Percentiles rank a stretch among this genome's conserved stretches.
phyloP scores from a whole-genome alignment of 179 eudicot species.

The Nepenthes alata region DNA sequence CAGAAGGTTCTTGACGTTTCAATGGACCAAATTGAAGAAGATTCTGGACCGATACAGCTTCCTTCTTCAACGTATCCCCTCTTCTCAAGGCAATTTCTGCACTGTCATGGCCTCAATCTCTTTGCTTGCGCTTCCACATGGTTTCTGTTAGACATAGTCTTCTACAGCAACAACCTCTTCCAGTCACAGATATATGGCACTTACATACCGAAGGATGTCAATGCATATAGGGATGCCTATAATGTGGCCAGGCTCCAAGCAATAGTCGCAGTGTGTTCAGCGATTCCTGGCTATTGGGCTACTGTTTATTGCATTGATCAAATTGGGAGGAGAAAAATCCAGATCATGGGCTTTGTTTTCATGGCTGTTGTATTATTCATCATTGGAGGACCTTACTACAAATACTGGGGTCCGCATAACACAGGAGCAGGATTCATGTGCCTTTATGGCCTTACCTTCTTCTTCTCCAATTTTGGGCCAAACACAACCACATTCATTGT shows the following conservation, averaged over 20 bases:
- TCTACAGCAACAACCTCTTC: constrained; percentile 53
- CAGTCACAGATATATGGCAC: constrained; percentile 19
- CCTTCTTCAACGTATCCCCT: constrained; percentile 23
- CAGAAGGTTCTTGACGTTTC: constrained; percentile 35
- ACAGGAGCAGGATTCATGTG: constrained; percentile 21
- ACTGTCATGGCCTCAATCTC: constrained; percentile 49
- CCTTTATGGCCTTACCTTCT: constrained; percentile 34
- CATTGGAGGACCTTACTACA: constrained; percentile 27
- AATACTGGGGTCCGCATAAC: constrained; percentile 6
- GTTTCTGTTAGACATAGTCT: constrained; percentile 48
- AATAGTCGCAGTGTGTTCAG: constrained; percentile 40
- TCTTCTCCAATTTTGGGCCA: constrained; percentile 60
- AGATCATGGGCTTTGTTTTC: constrained; percentile 38
- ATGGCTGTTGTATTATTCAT: constrained; percentile 31
- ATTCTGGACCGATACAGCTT: background rate
- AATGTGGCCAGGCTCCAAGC: constrained; percentile 42
- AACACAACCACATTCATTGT: constrained; percentile 60
- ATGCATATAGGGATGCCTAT: constrained; percentile 18
- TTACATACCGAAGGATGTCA: background rate
- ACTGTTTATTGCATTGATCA: constrained; percentile 45
- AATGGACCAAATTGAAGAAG: constrained; percentile 13
- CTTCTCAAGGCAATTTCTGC: constrained; percentile 31
- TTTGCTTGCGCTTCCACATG: constrained; percentile 39
- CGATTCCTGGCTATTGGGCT: constrained; percentile 57
- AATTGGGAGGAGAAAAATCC: constrained; percentile 48